Evolutionary conservation across 2,329 filamentous ascomycete species (phyloP), one percentile per base, ranked within the genome.

Genomic region (Trichoderma harzianum): DNA sequence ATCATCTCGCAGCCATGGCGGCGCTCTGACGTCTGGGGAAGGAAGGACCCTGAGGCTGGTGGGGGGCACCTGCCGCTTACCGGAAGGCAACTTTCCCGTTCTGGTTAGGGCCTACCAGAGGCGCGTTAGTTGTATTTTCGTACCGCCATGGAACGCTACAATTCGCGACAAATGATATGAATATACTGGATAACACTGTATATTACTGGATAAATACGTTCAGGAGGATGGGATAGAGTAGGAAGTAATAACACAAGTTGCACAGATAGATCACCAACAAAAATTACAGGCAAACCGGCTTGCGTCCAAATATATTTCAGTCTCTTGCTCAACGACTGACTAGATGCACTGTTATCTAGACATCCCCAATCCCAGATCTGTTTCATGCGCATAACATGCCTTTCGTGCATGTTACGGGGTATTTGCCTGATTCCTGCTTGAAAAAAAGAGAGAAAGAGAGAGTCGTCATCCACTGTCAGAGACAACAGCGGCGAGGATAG

Each of bases 261-360:
- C 62, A 65, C 39, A 53, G 51, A 28, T 21, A n/a, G 28, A 36
- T 43, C 39, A 36, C 5, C 21, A 53, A 12, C n/a, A 51, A 11
- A 51, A 21, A 7, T 58, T 47, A 66, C 69, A 65, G 28, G 57
- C 51, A 66, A 65, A 60, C 14, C 36, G 53, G 36, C n/a, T 28
- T 65, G 71, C 65, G 57, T 65, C 47, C 65, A 72, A 73, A 61
- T 65, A 72, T 73, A 74, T 74, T 69, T 75, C 68, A 72, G 72
- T 74, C 72, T 75, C 67, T 73, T 73, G 74, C 71, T 63, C 69
- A 74, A 73, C 72, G 70, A 72, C 75, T 76, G 72, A 67, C 75
- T 74, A 75, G 73, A 76, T 76, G 74, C 74, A 77, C 74, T 74
- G 71, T 73, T 72, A 73, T 70, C 58, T 73, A 73, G 71, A 73